Percentiles rank a stretch among this genome's conserved stretches.
phyloP scores from a whole-genome alignment of 2,329 filamentous ascomycete genomes.

The Paecilomyces fulvus region DNA sequence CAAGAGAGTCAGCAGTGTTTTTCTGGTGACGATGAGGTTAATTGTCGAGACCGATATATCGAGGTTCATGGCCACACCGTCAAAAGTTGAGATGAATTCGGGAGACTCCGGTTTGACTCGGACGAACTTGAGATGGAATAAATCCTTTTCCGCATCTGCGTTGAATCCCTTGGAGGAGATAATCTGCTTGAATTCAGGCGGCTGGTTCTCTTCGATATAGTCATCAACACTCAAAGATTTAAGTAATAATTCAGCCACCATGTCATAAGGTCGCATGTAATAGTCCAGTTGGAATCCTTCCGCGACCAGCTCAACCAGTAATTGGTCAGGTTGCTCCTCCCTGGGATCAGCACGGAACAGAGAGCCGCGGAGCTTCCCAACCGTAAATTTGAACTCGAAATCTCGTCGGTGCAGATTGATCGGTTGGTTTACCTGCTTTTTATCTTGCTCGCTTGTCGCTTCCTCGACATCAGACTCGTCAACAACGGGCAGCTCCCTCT shows the following conservation, averaged over 20 bases:
- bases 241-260: slow-evolving; percentile 84
- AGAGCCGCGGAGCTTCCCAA: slow-evolving; percentile 88
- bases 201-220: slow-evolving; percentile 77
- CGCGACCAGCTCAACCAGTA: slow-evolving; percentile 85
- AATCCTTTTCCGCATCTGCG: slow-evolving; percentile 63
- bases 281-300: slow-evolving; percentile 82
- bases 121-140: slow-evolving; percentile 82
- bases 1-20: slow-evolving; percentile 80
- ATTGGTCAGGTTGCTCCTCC: slow-evolving; percentile 62
- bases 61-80: slow-evolving; percentile 88
- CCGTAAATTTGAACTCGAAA: slow-evolving; percentile 95
- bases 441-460: slow-evolving; percentile 53
- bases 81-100: slow-evolving; percentile 84
- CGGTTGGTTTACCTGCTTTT: slow-evolving; percentile 37
- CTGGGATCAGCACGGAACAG: slow-evolving; percentile 80
- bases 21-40: slow-evolving; percentile 87
- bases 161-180: slow-evolving; percentile 77
- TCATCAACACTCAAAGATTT: slow-evolving; percentile 85
- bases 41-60: slow-evolving; percentile 90
- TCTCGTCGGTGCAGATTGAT: slow-evolving; percentile 76
- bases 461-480: slow-evolving; percentile 54
- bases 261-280: slow-evolving; percentile 81
- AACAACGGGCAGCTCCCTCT: slow-evolving; percentile 68
- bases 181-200: slow-evolving; percentile 91
- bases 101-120: slow-evolving; percentile 86